Evolutionary conservation across 176 grass and related monocot species (phyloP).

Genomic region (Poa annua): DNA sequence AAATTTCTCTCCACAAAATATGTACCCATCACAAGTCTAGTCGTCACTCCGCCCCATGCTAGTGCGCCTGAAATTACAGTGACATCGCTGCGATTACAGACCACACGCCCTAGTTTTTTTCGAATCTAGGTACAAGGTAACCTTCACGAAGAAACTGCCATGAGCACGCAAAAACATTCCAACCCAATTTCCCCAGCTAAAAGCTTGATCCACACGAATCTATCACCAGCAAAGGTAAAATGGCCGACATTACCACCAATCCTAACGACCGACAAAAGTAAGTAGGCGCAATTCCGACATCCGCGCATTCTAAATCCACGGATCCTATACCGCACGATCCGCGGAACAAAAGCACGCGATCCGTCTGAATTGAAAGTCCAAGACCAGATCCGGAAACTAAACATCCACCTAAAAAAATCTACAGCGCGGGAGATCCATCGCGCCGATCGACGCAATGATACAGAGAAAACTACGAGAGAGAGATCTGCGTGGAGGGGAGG

Average conservation of each 20-base stretch:
- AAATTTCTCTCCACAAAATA: neutral
- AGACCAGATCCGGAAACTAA: slow-evolving; percentile 20
- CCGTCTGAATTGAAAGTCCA: neutral
- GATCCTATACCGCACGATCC: neutral
- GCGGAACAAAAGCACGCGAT: neutral
- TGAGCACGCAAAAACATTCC: neutral
- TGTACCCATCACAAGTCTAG: slow-evolving; percentile 1
- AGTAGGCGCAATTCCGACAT: neutral
- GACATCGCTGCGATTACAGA: neutral
- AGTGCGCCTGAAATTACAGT: neutral
- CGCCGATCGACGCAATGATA: neutral
- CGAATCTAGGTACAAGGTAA: neutral
- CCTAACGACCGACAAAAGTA: neutral
- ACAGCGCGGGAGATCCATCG: neutral
- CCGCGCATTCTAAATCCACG: neutral
- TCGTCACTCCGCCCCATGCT: too few species aligned
- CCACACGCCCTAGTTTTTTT: neutral
- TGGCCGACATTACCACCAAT: neutral
- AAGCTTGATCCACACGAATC: neutral
- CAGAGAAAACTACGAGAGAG: neutral
- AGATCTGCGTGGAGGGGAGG: neutral
- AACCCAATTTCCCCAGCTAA: slow-evolving; percentile 3
- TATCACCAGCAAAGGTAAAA: neutral
- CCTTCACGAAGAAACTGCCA: neutral
- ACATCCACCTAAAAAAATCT: neutral